These are phyloP conservation scores for Wickerhamiella cacticola DNA, from an alignment of 805 yeast genomes.

Conservation along the genomic window DNA sequence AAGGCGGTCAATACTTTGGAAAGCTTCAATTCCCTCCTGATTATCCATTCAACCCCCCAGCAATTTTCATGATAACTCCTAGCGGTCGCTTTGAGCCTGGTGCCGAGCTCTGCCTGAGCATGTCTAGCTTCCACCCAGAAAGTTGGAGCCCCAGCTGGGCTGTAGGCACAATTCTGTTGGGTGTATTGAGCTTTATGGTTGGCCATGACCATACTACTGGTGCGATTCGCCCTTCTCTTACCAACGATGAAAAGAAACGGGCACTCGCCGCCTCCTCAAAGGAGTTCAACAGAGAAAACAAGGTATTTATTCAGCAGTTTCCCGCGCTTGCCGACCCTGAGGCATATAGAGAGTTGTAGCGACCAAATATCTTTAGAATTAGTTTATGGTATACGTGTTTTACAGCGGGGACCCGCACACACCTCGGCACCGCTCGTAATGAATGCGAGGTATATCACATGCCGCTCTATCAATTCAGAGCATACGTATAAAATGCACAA, in stretches of 20 bases:
- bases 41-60: slow-evolving; percentile 84
- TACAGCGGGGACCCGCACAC: too few relatives aligned
- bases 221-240: slow-evolving; percentile 21
- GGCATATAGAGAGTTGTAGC: neutral
- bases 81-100: slow-evolving; percentile 75
- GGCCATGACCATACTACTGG: slow-evolving; percentile 48
- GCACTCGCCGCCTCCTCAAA: slow-evolving; percentile 46
- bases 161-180: slow-evolving; percentile 76
- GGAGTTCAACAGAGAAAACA: slow-evolving; percentile 40
- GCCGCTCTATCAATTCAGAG: too few relatives aligned
- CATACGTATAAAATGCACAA: too few relatives aligned
- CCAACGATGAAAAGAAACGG: slow-evolving; percentile 45
- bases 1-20: slow-evolving; percentile 82
- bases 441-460: too few relatives aligned
- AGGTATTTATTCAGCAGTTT: slow-evolving; percentile 49
- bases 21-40: slow-evolving; percentile 70
- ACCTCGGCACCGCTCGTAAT: too few relatives aligned
- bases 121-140: slow-evolving; percentile 91
- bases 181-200: slow-evolving; percentile 84
- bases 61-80: slow-evolving; percentile 75
- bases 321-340: slow-evolving; percentile 40
- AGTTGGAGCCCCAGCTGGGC: slow-evolving; percentile 97
- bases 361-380: neutral
- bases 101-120: slow-evolving; percentile 73
- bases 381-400: too few relatives aligned